Base-by-base conservation (phyloP, 2,329 filamentous ascomycete genomes). In the Monosporascus sp. region DNA sequence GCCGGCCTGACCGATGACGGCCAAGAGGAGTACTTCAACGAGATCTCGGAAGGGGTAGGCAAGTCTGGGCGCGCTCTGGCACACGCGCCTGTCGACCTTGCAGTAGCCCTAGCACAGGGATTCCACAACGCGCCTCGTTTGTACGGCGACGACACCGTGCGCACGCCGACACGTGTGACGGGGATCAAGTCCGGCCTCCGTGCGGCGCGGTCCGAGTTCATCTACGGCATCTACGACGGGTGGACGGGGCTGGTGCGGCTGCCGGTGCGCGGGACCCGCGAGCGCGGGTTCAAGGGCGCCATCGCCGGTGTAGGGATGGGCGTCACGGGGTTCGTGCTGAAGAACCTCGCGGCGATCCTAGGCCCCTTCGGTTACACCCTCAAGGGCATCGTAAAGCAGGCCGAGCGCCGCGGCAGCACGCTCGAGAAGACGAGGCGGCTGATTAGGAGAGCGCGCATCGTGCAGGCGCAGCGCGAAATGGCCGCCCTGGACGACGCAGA, bases 61-160 rank as follows among this genome's bases (percentile, higher is more conserved):
- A 76, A 77, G 57, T 77, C 80, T 0, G 76, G 76, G 0, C 64
- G 71, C 2, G 79, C 82, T 4, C 68, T 86, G 4, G 75, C 74
- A 7, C 75, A 73, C 55, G 79, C 82, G 0, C 86, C 86, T 0
- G 79, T 86, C 58, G 78, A 86, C 60, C 66, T 88, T 2, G 76
- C 79, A 0, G 69, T 87, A 41, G 82, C 83, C 0, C 65, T 88
- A 2, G 82, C 83, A 1, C 84, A 88, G 63, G 86, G 85, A 1
- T 88, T 88, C 57, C 85, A 88, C 65, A 89, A 89, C 58, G 84
- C 83, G 0, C 86, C 86, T 1, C 78, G 84, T 2, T 74, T 89
- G 0, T 89, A 89, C 59, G 86, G 85, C 15, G 86, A 89, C 60
- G 78, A 82, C 48, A 88, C 85, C 1, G 86, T 89, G 2, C 78